These are phyloP conservation scores for Pleurotus sapidus DNA, from an alignment of 768 basidiomycete genomes.

Conservation along the genomic window DNA sequence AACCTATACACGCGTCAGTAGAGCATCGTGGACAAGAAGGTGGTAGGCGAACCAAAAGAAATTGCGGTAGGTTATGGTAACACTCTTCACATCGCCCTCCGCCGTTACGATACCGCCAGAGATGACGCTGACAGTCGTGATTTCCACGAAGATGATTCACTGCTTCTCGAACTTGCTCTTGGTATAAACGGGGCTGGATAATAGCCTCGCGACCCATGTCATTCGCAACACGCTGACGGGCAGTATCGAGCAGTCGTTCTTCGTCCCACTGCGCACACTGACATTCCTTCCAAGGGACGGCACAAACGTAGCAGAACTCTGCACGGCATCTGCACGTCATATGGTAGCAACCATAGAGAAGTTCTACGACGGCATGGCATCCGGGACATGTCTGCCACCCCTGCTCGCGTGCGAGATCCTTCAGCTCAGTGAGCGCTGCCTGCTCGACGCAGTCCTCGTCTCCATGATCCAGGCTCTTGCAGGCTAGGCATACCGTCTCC, in stretches of 20 bases:
- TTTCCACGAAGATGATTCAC: constrained; percentile 39
- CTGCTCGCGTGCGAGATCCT: constrained; percentile 38
- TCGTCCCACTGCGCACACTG: constrained; percentile 67
- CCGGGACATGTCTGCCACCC: constrained; percentile 65
- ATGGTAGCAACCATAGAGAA: constrained; percentile 57
- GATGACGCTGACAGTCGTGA: constrained; percentile 44
- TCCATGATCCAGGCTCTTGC: constrained; percentile 46
- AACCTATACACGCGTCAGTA: neutral
- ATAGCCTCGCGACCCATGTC: constrained; percentile 27
- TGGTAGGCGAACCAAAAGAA: constrained; percentile 43
- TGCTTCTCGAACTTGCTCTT: constrained; percentile 27
- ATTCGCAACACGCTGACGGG: constrained; percentile 35
- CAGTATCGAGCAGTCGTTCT: constrained; percentile 24
- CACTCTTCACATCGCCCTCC: constrained; percentile 44
- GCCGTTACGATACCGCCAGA: constrained; percentile 31
- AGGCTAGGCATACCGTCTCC: constrained; percentile 39
- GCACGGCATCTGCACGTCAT: constrained; percentile 59
- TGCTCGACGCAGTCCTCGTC: constrained; percentile 39
- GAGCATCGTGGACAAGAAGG: neutral
- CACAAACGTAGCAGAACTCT: constrained; percentile 68
- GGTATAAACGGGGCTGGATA: constrained; percentile 25
- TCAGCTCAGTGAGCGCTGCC: constrained; percentile 36
- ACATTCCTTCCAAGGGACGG: constrained; percentile 60
- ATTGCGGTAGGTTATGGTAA: constrained; percentile 31
- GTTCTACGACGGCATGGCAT: constrained; percentile 55